A percentile compares a stretch with the other conserved stretches of the same genome.
Conservation (phyloP, 2,329 filamentous ascomycete species). For the Pseudopithomyces chartarum region DNA sequence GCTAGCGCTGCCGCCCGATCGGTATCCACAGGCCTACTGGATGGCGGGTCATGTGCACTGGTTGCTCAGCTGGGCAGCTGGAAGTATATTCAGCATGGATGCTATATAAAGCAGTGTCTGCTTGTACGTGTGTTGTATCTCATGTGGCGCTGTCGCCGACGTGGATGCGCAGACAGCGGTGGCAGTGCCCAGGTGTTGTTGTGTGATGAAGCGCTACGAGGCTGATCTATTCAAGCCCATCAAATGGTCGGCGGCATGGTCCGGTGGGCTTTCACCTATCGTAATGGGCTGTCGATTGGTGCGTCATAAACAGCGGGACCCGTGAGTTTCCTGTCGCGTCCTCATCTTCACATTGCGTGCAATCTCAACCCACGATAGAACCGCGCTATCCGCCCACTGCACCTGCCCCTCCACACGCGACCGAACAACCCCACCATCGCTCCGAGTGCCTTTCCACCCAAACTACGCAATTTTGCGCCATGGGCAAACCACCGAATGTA, state of each 20-base stretch:
- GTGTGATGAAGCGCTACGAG: constrained; percentile 4
- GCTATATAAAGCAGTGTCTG: constrained; percentile 1
- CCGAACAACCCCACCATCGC: constrained; percentile 10
- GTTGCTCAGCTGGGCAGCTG: background rate
- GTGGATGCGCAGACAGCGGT: background rate
- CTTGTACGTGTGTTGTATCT: background rate
- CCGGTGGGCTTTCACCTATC: background rate
- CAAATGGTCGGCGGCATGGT: constrained; percentile 9
- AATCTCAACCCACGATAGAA: background rate
- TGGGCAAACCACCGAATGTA: constrained; percentile 53
- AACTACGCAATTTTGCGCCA: constrained; percentile 19
- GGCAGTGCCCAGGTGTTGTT: constrained; percentile 2
- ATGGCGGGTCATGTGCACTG: background rate
- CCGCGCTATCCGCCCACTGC: background rate
- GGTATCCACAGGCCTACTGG: background rate
- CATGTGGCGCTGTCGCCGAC: background rate
- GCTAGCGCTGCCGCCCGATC: too few species aligned
- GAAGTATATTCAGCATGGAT: background rate
- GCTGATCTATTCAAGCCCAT: constrained; percentile 4
- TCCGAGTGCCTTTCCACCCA: constrained; percentile 18
- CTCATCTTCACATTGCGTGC: background rate
- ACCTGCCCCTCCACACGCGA: constrained; percentile 1
- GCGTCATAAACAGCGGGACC: background rate
- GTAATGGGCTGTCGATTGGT: background rate
- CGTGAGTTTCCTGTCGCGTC: background rate